A percentile compares a stretch with the other conserved stretches of the same genome.
These are phyloP conservation scores for Ceratocystis ficicola DNA, from an alignment of 2,329 filamentous ascomycete species.

Conservation along the genomic window DNA sequence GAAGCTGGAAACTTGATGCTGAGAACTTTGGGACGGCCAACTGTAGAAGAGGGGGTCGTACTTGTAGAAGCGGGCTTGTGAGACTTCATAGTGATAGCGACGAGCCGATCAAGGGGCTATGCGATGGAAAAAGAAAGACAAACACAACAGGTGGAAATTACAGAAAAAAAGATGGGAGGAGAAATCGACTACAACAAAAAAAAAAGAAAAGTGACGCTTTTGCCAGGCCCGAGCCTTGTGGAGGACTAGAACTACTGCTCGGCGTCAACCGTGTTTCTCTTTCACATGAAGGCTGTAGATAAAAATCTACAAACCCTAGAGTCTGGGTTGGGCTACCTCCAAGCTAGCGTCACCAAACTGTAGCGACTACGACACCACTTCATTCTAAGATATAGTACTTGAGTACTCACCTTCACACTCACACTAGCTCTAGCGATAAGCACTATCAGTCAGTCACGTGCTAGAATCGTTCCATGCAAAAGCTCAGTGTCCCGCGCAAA, in stretches of 20 bases:
- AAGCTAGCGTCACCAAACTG: no score
- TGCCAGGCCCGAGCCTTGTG: no score
- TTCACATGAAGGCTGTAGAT: background rate
- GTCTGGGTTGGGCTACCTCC: no score
- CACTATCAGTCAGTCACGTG: background rate
- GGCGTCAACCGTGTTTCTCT: background rate
- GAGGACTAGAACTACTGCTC: no score
- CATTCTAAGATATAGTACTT: no score
- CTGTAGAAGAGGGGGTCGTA: background rate
- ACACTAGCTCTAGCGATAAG: background rate
- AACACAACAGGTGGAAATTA: background rate
- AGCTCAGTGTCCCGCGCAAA: background rate
- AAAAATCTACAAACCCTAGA: background rate
- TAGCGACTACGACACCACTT: no score
- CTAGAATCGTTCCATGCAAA: background rate
- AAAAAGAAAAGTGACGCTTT: no score
- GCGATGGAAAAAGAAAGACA: background rate
- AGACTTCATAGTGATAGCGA: background rate
- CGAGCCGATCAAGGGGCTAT: background rate
- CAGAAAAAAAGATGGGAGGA: background rate
- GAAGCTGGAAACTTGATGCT: slow-evolving; percentile 5
- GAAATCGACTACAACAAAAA: no score
- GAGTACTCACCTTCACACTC: no score
- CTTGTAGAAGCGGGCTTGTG: background rate
- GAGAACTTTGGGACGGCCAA: slow-evolving; percentile 3